Conservation (phyloP, 2,329 filamentous ascomycete species). For the Alternaria angustiovoidea region DNA sequence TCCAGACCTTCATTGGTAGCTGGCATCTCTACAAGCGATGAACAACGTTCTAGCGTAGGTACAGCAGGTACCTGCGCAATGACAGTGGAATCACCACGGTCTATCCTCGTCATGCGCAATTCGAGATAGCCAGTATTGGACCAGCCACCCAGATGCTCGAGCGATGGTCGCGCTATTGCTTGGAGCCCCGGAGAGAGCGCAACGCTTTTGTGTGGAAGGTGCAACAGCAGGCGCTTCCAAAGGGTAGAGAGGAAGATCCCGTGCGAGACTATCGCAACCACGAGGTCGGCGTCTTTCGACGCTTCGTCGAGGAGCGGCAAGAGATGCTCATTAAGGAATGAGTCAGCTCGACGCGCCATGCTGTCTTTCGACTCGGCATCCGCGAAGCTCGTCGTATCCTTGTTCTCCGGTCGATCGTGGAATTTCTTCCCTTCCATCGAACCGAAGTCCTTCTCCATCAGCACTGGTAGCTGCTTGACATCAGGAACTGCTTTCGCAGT, state of each 20-base stretch:
- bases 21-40: conserved; percentile 5
- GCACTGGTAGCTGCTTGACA: conserved; percentile 38
- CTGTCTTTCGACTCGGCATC: conserved; percentile 73
- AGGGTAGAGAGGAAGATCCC: conserved; percentile 79
- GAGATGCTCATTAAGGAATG: conserved; percentile 72
- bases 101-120: conserved; percentile 44
- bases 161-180: conserved; percentile 49
- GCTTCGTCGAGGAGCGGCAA: conserved; percentile 61
- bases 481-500: conserved; percentile 23
- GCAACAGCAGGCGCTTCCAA: conserved; percentile 67
- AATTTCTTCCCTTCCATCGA: conserved; percentile 72
- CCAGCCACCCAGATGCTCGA: conserved; percentile 67
- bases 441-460: conserved; percentile 80
- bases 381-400: conserved; percentile 55
- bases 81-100: background rate
- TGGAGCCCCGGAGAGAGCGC: conserved; percentile 54
- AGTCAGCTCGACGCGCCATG: conserved; percentile 70
- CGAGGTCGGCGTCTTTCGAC: conserved; percentile 38
- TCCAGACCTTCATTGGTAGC: conserved; percentile 1
- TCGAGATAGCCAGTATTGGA: conserved; percentile 72
- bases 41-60: background rate
- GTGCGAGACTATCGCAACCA: conserved; percentile 78
- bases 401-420: conserved; percentile 49
- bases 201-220: conserved; percentile 60
- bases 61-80: background rate